Conservation (phyloP, 2,329 filamentous ascomycete genomes). For the Fusarium circinatum region DNA sequence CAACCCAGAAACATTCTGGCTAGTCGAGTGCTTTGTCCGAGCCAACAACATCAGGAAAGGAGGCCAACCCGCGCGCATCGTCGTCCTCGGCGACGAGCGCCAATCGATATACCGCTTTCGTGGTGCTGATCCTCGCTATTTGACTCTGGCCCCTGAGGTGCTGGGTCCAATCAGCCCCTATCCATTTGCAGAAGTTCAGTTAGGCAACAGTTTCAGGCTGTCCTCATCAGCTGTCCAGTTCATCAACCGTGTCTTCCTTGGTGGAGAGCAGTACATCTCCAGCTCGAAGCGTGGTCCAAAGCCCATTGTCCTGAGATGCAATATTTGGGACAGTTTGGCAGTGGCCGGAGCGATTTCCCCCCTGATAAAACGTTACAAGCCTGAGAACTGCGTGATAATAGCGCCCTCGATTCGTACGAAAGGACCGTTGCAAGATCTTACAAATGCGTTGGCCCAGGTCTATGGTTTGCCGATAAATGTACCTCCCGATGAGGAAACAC, state of each 20-base stretch:
- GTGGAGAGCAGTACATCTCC: conserved; percentile 42
- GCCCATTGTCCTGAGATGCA: conserved; percentile 41
- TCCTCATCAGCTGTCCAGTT: conserved; percentile 39
- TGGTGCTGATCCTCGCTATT: conserved; percentile 44
- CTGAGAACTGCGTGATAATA: conserved; percentile 24
- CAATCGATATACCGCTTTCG: conserved; percentile 46
- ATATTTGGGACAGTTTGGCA: background rate
- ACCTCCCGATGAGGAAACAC: conserved; percentile 37
- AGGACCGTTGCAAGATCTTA: background rate
- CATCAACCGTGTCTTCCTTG: conserved; percentile 43
- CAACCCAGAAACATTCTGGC: conserved; percentile 42
- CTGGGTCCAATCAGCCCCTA: conserved; percentile 36
- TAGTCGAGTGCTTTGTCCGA: conserved; percentile 39
- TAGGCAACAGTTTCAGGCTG: conserved; percentile 45
- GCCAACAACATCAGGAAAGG: conserved; percentile 30
- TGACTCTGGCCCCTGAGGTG: conserved; percentile 39
- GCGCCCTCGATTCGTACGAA: conserved; percentile 4
- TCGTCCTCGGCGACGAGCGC: conserved; percentile 47
- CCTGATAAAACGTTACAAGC: conserved; percentile 38
- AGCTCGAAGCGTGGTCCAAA: conserved; percentile 45
- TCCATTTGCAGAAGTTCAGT: conserved; percentile 23
- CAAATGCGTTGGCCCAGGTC: conserved; percentile 8
- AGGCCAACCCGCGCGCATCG: conserved; percentile 33
- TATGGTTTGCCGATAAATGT: conserved; percentile 37
- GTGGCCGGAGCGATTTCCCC: conserved; percentile 31